Percentiles rank a stretch among this genome's conserved stretches.
These are phyloP conservation scores for Lactuca saligna DNA, from an alignment of 129 eudicot genomes.

Conservation along the genomic window DNA sequence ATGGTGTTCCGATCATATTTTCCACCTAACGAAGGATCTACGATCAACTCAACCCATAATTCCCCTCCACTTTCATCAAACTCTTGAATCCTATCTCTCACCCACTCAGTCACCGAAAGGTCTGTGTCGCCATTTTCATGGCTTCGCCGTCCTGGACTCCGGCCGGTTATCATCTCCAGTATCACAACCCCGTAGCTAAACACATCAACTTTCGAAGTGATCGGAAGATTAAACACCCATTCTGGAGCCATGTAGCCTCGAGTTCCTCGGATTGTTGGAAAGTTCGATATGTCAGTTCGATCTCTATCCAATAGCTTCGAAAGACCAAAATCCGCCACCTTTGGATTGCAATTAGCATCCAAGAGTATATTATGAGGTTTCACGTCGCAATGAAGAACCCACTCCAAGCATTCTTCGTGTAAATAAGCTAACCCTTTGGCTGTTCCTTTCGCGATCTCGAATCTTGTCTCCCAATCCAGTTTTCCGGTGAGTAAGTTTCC, in stretches of 20 bases:
- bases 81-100: conserved; percentile 15
- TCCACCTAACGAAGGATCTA: conserved; percentile 1
- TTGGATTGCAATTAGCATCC: conserved; percentile 24
- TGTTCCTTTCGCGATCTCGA: conserved; percentile 23
- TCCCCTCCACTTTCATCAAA: background rate
- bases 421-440: conserved; percentile 38
- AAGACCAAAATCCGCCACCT: conserved; percentile 39
- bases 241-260: conserved; percentile 42
- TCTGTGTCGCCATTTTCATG: conserved; percentile 4
- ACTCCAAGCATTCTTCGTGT: conserved; percentile 46
- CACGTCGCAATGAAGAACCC: conserved; percentile 45
- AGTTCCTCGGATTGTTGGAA: conserved; percentile 34
- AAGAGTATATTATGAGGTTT: conserved; percentile 40
- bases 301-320: conserved; percentile 31
- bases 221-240: conserved; percentile 35
- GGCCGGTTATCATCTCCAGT: conserved; percentile 40
- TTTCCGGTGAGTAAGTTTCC: conserved; percentile 17
- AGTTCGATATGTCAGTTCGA: conserved; percentile 7
- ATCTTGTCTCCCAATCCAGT: conserved; percentile 20
- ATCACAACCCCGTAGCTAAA: conserved; percentile 36
- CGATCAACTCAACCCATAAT: conserved; percentile 26
- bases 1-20: conserved; percentile 14
- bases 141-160: conserved; percentile 3
- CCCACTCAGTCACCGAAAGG: conserved; percentile 29
- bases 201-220: conserved; percentile 42